Conservation (phyloP, 129 eudicot species). For the Artemisia argyi region DNA sequence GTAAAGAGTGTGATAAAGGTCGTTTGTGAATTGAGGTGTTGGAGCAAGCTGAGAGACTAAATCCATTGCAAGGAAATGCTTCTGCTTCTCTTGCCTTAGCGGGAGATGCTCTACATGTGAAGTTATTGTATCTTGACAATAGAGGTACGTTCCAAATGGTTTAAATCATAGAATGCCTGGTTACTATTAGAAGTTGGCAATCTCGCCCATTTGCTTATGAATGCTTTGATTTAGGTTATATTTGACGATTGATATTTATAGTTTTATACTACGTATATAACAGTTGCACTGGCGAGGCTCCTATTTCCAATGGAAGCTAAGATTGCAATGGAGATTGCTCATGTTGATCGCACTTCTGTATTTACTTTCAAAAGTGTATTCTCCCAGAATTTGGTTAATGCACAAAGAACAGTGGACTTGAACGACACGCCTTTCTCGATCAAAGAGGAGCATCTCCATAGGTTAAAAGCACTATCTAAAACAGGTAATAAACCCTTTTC, state of each 20-base stretch:
- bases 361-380: constrained; percentile 46
- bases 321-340: constrained; percentile 98
- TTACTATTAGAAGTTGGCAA: too few relatives aligned
- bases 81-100: constrained; percentile 89
- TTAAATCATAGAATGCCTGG: too few relatives aligned
- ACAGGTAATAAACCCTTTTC: constrained; percentile 22
- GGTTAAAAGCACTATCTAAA: constrained; percentile 84
- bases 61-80: constrained; percentile 93
- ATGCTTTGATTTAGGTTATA: constrained; percentile 3
- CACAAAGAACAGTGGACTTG: constrained; percentile 75
- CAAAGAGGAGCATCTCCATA: constrained; percentile 73
- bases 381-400: constrained; percentile 47
- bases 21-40: constrained; percentile 90
- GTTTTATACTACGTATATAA: too few relatives aligned
- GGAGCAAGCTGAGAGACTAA: constrained; percentile 96
- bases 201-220: too few relatives aligned
- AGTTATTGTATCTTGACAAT: constrained; percentile 75
- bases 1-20: constrained; percentile 67
- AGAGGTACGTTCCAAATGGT: constrained; percentile 49
- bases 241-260: background rate
- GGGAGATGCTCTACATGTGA: constrained; percentile 72
- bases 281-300: constrained; percentile 76
- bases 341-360: constrained; percentile 84
- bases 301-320: constrained; percentile 93
- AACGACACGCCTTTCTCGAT: constrained; percentile 87